Base-by-base conservation (phyloP, 169 alveolate genomes). In the Plasmodium blacklocki region DNA sequence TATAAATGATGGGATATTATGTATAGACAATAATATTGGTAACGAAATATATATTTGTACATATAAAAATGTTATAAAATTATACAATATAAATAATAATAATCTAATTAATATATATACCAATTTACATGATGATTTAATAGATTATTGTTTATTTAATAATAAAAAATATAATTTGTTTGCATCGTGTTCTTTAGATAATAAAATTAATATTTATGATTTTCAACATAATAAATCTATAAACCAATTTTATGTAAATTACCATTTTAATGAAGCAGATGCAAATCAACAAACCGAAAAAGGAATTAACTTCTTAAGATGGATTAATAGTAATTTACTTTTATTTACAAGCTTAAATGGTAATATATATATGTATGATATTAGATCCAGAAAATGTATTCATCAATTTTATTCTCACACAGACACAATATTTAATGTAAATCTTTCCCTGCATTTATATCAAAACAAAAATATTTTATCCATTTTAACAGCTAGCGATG, bases 261-360 rank as follows among this genome's bases (percentile, higher is more conserved):
- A 83, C 50, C 67, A 83, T 43, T 83, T 83, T 83, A 58, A 43
- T 50, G 45, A 68, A 32, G n/a, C 23, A 2, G 66, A 68, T 21
- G 39, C 62, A 19, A 58, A 68, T 26, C n/a, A 56, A 45, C 19
- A 68, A 68, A 83, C 70, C 45, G 91, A 83, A 21, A 83, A 60
- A 5, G 91, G 91, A 54, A 83, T 83, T 0, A 83, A 83, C 26
- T 83, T 68, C 29, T 56, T 83, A 7, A 83, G 47, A 56, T 83
- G 91, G 91, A 54, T 83, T 2, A 83, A 83, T 60, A 56, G 73
- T 0, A 83, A 83, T 18, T 29, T 83, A 62, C 73, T 83, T 14
- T 73, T 83, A 32, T 83, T 83, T 67, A 68, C 91, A n/a, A 83
- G 91, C 12, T 62, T 83, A 19, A 83, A 83, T 68, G 91, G 91